phyloP scores from a whole-genome alignment of 2,329 filamentous ascomycete species.

The Aureobasidium sp. region DNA sequence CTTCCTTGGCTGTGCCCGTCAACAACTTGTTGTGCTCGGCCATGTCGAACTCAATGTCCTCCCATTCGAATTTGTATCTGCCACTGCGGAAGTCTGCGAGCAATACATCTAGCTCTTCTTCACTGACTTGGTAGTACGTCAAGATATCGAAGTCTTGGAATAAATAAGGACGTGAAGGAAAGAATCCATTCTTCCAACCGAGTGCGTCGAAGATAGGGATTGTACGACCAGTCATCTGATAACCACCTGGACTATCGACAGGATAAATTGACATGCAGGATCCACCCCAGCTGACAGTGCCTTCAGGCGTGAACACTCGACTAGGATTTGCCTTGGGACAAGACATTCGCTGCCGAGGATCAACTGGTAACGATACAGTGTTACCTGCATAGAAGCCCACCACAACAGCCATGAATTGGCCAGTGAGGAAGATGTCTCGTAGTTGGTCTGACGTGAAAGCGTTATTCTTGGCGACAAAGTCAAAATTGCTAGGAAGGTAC shows the following conservation, averaged over 20 bases:
- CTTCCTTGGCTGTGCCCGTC: slow-evolving; percentile 40
- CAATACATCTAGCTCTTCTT: slow-evolving; percentile 44
- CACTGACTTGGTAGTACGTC: slow-evolving; percentile 47
- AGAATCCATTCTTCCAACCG: slow-evolving; percentile 46
- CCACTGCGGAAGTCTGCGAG: slow-evolving; percentile 45
- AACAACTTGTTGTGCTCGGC: slow-evolving; percentile 46
- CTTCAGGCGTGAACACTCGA: slow-evolving; percentile 50
- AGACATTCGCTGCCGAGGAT: slow-evolving; percentile 45
- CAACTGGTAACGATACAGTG: slow-evolving; percentile 46
- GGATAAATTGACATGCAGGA: slow-evolving; percentile 49
- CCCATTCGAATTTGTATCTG: slow-evolving; percentile 45
- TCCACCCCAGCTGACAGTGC: slow-evolving; percentile 50
- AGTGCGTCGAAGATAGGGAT: slow-evolving; percentile 49
- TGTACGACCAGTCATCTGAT: slow-evolving; percentile 46
- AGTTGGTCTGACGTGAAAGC: slow-evolving; percentile 44
- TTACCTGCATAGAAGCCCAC: slow-evolving; percentile 49
- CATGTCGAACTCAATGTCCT: slow-evolving; percentile 49
- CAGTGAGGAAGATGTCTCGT: slow-evolving; percentile 44
- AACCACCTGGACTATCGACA: slow-evolving; percentile 51
- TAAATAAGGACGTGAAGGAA: slow-evolving; percentile 42
- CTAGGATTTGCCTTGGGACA: slow-evolving; percentile 52
- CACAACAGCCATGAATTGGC: slow-evolving; percentile 45
- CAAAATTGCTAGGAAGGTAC: slow-evolving; percentile 56
- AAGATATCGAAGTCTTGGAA: slow-evolving; percentile 53
- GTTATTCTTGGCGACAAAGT: slow-evolving; percentile 51